Conservation (phyloP, 1,284 basidiomycete species). For the Cutaneotrichosporon cutaneum region DNA sequence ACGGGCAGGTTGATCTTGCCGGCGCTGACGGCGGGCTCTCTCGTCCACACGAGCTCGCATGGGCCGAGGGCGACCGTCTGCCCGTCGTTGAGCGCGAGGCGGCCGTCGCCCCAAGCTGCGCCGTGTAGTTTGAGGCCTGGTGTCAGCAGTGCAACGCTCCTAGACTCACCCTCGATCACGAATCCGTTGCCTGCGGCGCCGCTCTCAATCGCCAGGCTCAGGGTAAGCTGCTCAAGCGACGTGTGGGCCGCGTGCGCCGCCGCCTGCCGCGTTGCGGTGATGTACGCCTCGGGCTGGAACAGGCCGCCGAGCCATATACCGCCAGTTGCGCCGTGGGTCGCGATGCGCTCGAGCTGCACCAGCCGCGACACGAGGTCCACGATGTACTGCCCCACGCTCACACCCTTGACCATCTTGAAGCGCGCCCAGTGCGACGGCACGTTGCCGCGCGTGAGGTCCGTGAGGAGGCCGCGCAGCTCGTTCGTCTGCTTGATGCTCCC, state of each 20-base stretch:
- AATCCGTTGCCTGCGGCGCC: slow-evolving; percentile 70
- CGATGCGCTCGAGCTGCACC: slow-evolving; percentile 74
- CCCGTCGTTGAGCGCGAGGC: slow-evolving; percentile 75
- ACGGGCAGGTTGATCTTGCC: slow-evolving; percentile 75
- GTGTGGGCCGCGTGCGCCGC: slow-evolving; percentile 85
- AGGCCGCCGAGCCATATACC: slow-evolving; percentile 83
- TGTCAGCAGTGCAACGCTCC: slow-evolving; percentile 8
- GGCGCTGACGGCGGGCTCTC: slow-evolving; percentile 52
- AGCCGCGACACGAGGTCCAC: slow-evolving; percentile 75
- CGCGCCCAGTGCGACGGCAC: slow-evolving; percentile 82
- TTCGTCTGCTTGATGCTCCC: slow-evolving; percentile 91
- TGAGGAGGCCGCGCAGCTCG: slow-evolving; percentile 81
- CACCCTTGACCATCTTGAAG: slow-evolving; percentile 79
- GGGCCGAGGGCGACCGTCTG: slow-evolving; percentile 70
- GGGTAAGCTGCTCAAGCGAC: slow-evolving; percentile 83
- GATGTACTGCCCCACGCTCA: slow-evolving; percentile 80
- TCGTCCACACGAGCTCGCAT: slow-evolving; percentile 81
- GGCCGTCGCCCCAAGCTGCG: slow-evolving; percentile 68
- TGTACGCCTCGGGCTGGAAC: slow-evolving; percentile 93
- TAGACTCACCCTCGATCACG: slow-evolving; percentile 72
- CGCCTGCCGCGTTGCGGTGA: slow-evolving; percentile 88
- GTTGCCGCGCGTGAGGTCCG: slow-evolving; percentile 81
- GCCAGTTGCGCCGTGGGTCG: slow-evolving; percentile 54
- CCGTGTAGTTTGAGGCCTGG: slow-evolving; percentile 82
- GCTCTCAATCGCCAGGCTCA: slow-evolving; percentile 75